Evolutionary conservation across 192 early-diverging fungal genomes (phyloP), one percentile per base, ranked within the genome.

Genomic region (Coemansia reversa): DNA sequence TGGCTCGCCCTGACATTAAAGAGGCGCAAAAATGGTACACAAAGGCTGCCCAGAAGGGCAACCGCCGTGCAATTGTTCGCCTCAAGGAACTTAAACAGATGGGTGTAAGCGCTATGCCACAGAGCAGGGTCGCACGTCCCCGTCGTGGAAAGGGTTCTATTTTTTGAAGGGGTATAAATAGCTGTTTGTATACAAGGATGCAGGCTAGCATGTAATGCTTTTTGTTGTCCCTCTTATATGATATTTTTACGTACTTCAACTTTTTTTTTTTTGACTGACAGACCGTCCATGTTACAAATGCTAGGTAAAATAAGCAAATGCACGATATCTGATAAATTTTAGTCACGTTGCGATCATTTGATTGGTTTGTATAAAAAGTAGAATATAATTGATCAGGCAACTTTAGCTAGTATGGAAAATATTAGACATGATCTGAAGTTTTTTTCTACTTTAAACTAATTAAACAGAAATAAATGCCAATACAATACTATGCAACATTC

Each of bases 21-120:
- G 94, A 97, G 65, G 97, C 95, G 5, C 76, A 90, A 49, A 67
- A 84, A 55, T 98, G 94, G 93, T 98, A 98, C 73, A 66, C 87
- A 63, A 83, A 88, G 30, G 91, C 93, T 1, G 93, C 91, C n/a
- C 86, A 84, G 23, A 89, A 96, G 75, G 86, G 89, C 45, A 93
- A 97, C 73, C 84, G 83, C 59, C 76, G 93, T 23, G 95, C 97
- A 25, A 86, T 91, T 66, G 83, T 87, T 51, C 75, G 95, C 49
- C 84, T 98, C 52, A 87, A 86, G 45, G 93, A 98, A 69, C 76
- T 95, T 71, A 95, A 91, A 81, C 74, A 86, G 49, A 65, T 86
- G 59, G 88, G 86, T 24, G 62, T 79, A 19, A 55, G 70, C 19
- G 64, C 57, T 0, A 56, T 22, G 20, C 30, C 72, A 29, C 47